Conservation (phyloP, 1,139 yeast genomes). For the Candida labiduridarum region DNA sequence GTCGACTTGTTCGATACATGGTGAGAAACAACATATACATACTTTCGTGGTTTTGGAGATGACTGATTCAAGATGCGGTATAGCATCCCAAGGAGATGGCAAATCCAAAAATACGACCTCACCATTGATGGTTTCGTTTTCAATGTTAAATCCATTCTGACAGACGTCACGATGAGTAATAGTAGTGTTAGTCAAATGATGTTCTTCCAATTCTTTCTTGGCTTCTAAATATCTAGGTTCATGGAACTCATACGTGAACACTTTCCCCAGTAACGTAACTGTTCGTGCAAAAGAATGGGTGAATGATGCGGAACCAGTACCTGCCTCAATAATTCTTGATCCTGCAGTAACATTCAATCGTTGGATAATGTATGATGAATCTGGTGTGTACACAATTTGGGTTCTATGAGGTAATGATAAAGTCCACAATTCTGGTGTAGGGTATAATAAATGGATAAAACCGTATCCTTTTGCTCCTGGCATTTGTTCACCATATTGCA, state of each 20-base stretch:
- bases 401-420: conserved; percentile 94
- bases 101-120: conserved; percentile 84
- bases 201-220: conserved; percentile 68
- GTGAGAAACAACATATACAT: conserved; percentile 91
- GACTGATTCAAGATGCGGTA: conserved; percentile 69
- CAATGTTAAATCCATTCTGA: conserved; percentile 73
- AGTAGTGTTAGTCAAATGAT: conserved; percentile 57
- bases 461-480: conserved; percentile 81
- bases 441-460: conserved; percentile 83
- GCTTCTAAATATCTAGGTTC: conserved; percentile 84
- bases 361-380: conserved; percentile 87
- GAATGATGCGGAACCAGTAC: conserved; percentile 96
- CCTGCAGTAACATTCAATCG: conserved; percentile 75
- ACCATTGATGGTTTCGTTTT: conserved; percentile 47
- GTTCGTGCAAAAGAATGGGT: conserved; percentile 92
- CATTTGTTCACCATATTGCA: conserved; percentile 83
- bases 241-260: conserved; percentile 91
- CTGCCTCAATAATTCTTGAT: conserved; percentile 88
- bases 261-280: conserved; percentile 59
- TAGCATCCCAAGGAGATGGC: conserved; percentile 98
- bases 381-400: conserved; percentile 96
- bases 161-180: conserved; percentile 95
- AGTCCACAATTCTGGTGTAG: conserved; percentile 97
- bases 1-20: conserved; percentile 96
- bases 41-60: conserved; percentile 56